These are phyloP conservation scores for Aspergillus sergii DNA, from an alignment of 2,329 filamentous ascomycete species.

Conservation along the genomic window DNA sequence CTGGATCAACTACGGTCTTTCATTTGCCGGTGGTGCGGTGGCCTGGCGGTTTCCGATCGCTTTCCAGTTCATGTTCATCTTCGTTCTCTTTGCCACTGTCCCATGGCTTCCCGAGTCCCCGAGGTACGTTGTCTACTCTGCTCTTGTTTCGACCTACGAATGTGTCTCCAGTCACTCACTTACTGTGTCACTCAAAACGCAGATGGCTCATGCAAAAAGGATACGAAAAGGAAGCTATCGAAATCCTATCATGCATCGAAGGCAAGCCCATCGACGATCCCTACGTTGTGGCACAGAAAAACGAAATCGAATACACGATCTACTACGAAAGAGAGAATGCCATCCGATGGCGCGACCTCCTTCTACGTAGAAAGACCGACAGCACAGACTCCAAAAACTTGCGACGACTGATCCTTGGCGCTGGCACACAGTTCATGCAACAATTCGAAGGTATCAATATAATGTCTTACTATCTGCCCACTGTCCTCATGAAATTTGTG, in stretches of 20 bases:
- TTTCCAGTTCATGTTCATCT: conserved; percentile 54
- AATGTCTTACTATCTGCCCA: conserved; percentile 56
- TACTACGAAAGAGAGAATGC: too few species aligned
- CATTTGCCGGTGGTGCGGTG: conserved; percentile 46
- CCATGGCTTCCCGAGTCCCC: conserved; percentile 36
- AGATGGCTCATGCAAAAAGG: conserved; percentile 48
- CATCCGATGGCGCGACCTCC: too few species aligned
- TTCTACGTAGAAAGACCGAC: conserved; percentile 29
- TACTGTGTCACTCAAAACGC: too few species aligned
- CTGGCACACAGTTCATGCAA: conserved; percentile 58
- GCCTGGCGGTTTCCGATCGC: conserved; percentile 52
- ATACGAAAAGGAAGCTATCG: conserved; percentile 40
- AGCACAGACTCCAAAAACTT: conserved; percentile 45
- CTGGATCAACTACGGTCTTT: conserved; percentile 57
- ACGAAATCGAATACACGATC: too few species aligned
- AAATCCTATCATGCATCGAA: too few species aligned
- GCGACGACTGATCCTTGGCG: conserved; percentile 54
- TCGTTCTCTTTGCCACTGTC: conserved; percentile 48
- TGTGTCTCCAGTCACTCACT: too few species aligned
- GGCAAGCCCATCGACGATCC: too few species aligned
- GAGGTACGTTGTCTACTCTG: too few species aligned
- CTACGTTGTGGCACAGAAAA: too few species aligned
- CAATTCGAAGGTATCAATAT: conserved; percentile 48
- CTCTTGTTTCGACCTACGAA: too few species aligned
- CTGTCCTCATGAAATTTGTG: conserved; percentile 53